phyloP scores from a whole-genome alignment of 2,329 filamentous ascomycete species.

The Beauveria scarabaeidicola region DNA sequence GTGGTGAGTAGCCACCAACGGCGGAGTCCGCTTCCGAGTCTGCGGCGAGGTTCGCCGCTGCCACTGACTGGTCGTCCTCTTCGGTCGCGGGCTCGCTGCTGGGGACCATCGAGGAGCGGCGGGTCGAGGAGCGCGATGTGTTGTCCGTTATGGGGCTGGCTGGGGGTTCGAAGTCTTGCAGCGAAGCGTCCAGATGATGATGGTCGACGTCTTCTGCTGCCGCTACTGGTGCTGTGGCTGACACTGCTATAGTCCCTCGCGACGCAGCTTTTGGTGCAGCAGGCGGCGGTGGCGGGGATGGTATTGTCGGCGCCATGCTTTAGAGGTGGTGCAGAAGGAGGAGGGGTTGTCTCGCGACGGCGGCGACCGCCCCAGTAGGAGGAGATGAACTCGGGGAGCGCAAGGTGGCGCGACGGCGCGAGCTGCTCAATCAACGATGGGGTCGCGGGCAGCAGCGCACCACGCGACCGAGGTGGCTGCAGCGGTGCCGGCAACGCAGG shows the following conservation, averaged over 20 bases:
- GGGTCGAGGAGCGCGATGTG: constrained; percentile 16
- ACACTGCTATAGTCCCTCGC: constrained; percentile 3
- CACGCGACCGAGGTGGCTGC: not conserved
- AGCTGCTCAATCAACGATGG: not conserved
- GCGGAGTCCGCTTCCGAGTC: constrained; percentile 39
- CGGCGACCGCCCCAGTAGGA: not conserved
- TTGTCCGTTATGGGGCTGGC: constrained; percentile 22
- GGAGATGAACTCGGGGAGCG: constrained; percentile 1
- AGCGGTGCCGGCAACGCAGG: not conserved
- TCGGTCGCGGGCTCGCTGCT: constrained; percentile 28
- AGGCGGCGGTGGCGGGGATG: not conserved
- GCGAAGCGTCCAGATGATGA: constrained; percentile 41
- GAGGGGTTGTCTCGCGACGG: not conserved
- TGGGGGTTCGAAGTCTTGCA: constrained; percentile 47
- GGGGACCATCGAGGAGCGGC: constrained; percentile 24
- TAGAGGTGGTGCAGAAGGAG: not conserved
- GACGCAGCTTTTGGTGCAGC: not conserved
- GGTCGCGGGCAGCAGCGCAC: not conserved
- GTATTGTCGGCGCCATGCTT: not conserved
- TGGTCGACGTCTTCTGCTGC: constrained; percentile 22
- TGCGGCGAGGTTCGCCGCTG: constrained; percentile 25
- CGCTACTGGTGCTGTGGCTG: constrained; percentile 7
- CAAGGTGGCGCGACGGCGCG: constrained; percentile 4
- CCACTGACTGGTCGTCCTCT: constrained; percentile 16
- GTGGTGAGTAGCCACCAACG: constrained; percentile 49